Evolutionary conservation across 805 yeast genomes (phyloP).

Genomic region (Cyberlindnera petersonii): DNA sequence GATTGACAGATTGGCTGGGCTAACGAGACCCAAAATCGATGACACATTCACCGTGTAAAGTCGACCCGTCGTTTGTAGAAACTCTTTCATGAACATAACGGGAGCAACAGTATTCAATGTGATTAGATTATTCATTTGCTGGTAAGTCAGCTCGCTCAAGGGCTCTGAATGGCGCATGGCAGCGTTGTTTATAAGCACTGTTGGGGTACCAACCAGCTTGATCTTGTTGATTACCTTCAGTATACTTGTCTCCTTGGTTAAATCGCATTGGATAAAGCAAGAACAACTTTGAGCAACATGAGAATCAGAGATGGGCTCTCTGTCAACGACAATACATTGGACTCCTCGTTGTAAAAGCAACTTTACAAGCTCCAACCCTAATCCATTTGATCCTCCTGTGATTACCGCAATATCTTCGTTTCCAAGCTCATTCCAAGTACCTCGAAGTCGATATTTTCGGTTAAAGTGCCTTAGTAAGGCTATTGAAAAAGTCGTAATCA

Average conservation of each 20-base stretch:
- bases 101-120: slow-evolving; percentile 65
- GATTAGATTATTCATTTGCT: slow-evolving; percentile 53
- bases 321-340: slow-evolving; percentile 27
- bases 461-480: slow-evolving; percentile 3
- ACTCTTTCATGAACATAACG: slow-evolving; percentile 59
- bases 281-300: slow-evolving; percentile 28
- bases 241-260: slow-evolving; percentile 46
- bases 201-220: slow-evolving; percentile 47
- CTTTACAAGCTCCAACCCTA: slow-evolving; percentile 30
- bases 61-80: slow-evolving; percentile 51
- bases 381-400: slow-evolving; percentile 39
- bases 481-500: background rate
- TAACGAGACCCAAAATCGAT: slow-evolving; percentile 72
- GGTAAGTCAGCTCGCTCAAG: slow-evolving; percentile 44
- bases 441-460: slow-evolving; percentile 18
- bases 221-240: slow-evolving; percentile 37
- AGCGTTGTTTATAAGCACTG: slow-evolving; percentile 79
- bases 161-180: slow-evolving; percentile 58
- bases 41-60: slow-evolving; percentile 78
- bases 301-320: slow-evolving; percentile 20
- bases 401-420: slow-evolving; percentile 24
- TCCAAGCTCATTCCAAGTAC: slow-evolving; percentile 18
- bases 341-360: slow-evolving; percentile 19
- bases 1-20: slow-evolving; percentile 71
- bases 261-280: slow-evolving; percentile 63